A percentile compares a stretch with the other conserved stretches of the same genome.
Evolutionary conservation across 2,329 filamentous ascomycete species (phyloP).

Genomic region (Xylariomycetidae sp.): DNA sequence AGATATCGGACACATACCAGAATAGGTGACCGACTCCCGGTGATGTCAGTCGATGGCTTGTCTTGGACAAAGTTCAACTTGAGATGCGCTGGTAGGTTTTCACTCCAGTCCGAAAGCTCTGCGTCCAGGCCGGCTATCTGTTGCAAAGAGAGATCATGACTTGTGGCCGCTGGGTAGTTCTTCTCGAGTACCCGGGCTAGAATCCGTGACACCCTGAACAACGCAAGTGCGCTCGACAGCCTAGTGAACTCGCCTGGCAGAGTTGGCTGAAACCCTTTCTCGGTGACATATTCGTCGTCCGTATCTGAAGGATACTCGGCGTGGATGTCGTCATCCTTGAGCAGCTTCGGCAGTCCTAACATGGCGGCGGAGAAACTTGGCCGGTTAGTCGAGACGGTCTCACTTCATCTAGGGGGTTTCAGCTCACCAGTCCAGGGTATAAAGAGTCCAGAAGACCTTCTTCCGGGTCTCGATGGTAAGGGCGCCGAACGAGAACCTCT

Average conservation of each 20-base stretch:
- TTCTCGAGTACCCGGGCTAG: conserved; percentile 76
- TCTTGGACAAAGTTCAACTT: conserved; percentile 85
- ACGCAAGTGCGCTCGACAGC: conserved; percentile 80
- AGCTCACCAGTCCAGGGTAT: conserved; percentile 83
- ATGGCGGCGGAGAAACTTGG: conserved; percentile 80
- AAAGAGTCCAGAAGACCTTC: conserved; percentile 96
- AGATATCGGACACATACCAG: conserved; percentile 60
- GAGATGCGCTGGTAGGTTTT: conserved; percentile 72
- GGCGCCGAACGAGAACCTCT: conserved; percentile 76
- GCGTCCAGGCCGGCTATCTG: conserved; percentile 67
- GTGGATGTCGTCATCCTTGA: conserved; percentile 81
- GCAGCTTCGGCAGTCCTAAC: conserved; percentile 81
- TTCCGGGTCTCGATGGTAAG: conserved; percentile 86
- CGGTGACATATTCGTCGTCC: conserved; percentile 93
- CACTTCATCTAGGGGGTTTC: too few species aligned
- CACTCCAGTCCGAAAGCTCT: conserved; percentile 78
- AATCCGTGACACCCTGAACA: conserved; percentile 78
- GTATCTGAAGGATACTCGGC: conserved; percentile 87
- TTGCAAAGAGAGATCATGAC: conserved; percentile 80
- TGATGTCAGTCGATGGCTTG: conserved; percentile 89
- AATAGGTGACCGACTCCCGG: conserved; percentile 84
- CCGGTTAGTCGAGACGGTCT: conserved; percentile 11
- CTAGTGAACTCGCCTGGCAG: conserved; percentile 87
- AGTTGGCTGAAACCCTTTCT: conserved; percentile 85
- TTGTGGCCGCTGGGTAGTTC: conserved; percentile 73